Evolutionary conservation across 78 protist species (phyloP), one percentile per base, ranked within the genome.

Genomic region (Mastigamoeba balamuthi): DNA sequence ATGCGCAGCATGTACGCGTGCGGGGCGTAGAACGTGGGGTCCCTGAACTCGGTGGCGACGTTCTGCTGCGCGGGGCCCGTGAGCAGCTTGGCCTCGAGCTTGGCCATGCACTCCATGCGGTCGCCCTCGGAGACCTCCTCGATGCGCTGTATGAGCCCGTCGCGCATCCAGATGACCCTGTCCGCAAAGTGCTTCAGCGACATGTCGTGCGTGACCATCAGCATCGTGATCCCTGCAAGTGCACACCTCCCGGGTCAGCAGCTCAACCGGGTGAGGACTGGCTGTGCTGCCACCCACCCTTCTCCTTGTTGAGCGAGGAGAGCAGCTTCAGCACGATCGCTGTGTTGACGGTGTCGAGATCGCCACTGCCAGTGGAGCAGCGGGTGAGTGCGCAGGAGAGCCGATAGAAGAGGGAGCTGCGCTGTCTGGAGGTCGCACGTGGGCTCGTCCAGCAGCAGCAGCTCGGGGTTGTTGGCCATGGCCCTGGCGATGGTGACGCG

Each of bases 131-230:
- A 48, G 17, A 48, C 75, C 27, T 53, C 67, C 30, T 48, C 75
- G 17, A 48, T 71, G 6, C 68, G 33, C 68, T 80, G 85, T 30
- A 93, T 76, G 29, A 91, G 90, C 29, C 98, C 98, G 58, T 94
- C 98, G 30, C 95, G 63, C 89, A 94, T 83, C 85, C 90, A 89
- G n/a, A 94, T 70, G 58, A 92, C 90, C 41, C 96, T 38, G 17
- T 89, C 71, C 5, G 96, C 93, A 65, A 75, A 88, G 72, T 70
- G 39, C 40, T 88, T 94, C 70, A 94, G 73, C n/a, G 80, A 42
- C n/a, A 88, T 86, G 70, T 94, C 98, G 82, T 94, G 98, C n/a
- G 98, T 94, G 0, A 92, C 96, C 96, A 94, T 93, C n/a, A 94
- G 82, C 75, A 85, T 43, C 25, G 98, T 95, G 48, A 95, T 86